Conservation (phyloP, 148 eudicot genomes). For the Arbutus unedo region DNA sequence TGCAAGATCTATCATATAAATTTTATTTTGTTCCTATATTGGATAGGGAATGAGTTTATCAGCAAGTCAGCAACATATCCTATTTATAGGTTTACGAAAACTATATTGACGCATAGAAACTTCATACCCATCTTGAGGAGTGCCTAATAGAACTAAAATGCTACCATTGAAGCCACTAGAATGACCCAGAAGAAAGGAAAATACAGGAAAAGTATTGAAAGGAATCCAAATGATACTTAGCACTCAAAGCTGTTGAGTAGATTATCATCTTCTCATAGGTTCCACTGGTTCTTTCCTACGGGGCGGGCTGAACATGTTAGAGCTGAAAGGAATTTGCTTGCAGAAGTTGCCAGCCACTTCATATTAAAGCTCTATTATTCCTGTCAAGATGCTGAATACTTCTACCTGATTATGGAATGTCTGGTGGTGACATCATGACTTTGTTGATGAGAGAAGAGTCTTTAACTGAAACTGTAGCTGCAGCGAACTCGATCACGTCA, state of each 20-base stretch:
- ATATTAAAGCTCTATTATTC: constrained; percentile 69
- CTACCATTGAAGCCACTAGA: background rate
- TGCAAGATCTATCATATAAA: background rate
- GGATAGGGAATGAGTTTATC: background rate
- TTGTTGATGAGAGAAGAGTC: constrained; percentile 71
- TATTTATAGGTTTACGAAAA: background rate
- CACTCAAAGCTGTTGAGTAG: background rate
- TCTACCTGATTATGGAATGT: constrained; percentile 70
- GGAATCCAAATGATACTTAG: background rate
- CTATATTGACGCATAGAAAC: background rate
- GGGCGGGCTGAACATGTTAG: constrained; percentile 68
- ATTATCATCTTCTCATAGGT: background rate
- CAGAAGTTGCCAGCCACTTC: constrained; percentile 63
- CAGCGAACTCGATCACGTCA: constrained; percentile 43
- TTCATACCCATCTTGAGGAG: background rate
- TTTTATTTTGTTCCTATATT: background rate
- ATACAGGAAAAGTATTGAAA: background rate
- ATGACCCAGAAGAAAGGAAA: background rate
- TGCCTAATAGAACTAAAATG: background rate
- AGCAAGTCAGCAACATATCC: background rate
- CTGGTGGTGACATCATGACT: constrained; percentile 84
- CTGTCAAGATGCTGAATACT: constrained; percentile 67
- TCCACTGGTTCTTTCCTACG: constrained; percentile 1
- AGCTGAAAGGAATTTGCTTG: constrained; percentile 72
- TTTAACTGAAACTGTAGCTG: constrained; percentile 63